Evolutionary conservation across 257 asterid species (phyloP), one percentile per base, ranked within the genome.

Genomic region (Mentha longifolia): DNA sequence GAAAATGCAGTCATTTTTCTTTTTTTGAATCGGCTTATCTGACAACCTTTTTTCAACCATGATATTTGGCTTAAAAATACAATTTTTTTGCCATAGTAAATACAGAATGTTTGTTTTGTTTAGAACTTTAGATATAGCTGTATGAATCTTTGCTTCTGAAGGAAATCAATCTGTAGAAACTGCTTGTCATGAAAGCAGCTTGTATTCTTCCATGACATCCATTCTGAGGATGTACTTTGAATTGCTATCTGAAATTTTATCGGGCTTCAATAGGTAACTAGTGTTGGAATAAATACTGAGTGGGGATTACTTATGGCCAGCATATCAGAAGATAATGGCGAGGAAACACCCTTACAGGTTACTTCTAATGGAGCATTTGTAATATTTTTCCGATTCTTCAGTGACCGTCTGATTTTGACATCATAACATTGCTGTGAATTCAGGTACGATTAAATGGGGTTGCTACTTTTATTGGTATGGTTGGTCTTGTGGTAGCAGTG

Each of bases 271-370:
- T 85, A 94, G 99, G 97, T 94, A 41, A 88, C 96, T 5, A 77
- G 85, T 60, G 99, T 94, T 71, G 98, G 98, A 60, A 83, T 91
- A 77, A 88, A 94, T 68, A 94, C 97, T 4, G 99, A 91, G 76
- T 94, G 99, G 99, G 99, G 99, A 65, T 72, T 91, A 70, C 86
- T 94, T 45, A 94, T 94, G 99, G 96, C 99, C 14, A 91, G 98
- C 74, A 89, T 94, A 72, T 85, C 97, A 8, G 99, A 94, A 76
- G 99, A 94, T 79, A 94, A 88, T 82, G 97, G 95, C 45, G 97
- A 94, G 83, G 99, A 94, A 85, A 94, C 98, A 62, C 98, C 99
- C 13, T 78, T 94, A 76, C 99, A 94, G 98, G 99, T 92, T 60
- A 55, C 20, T 30, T 61, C 63, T 57, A 17, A 17, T 76, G 56